phyloP scores from a whole-genome alignment of 164 flowering plant genomes.

The Vitis labrusca region DNA sequence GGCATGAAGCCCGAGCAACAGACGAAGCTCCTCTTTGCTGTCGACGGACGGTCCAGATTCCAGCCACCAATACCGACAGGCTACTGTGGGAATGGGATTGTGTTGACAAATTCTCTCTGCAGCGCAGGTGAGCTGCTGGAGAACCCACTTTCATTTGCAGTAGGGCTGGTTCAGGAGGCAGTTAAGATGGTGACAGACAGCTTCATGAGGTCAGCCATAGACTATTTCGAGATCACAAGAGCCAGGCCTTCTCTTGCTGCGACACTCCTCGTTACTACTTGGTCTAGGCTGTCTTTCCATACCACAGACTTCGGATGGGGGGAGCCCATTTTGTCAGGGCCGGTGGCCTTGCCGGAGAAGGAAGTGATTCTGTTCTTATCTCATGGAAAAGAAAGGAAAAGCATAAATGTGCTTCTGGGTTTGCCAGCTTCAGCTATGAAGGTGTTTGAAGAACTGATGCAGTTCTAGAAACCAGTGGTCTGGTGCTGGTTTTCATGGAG shows the following conservation, averaged over 20 bases:
- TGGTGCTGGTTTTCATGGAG: neutral
- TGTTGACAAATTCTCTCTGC: constrained; percentile 66
- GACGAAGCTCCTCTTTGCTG: constrained; percentile 88
- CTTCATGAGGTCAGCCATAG: constrained; percentile 87
- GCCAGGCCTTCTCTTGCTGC: constrained; percentile 75
- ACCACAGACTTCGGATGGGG: constrained; percentile 93
- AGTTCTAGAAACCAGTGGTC: constrained; percentile 17
- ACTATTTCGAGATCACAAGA: constrained; percentile 75
- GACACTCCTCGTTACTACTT: constrained; percentile 76
- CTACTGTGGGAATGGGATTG: constrained; percentile 84
- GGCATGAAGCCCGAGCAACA: constrained; percentile 67
- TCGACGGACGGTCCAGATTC: constrained; percentile 76
- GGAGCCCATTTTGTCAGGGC: constrained; percentile 72
- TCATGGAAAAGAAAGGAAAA: constrained; percentile 65
- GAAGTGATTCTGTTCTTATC: constrained; percentile 77
- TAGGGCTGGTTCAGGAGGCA: constrained; percentile 59
- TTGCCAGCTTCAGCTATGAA: constrained; percentile 87
- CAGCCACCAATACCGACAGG: constrained; percentile 72
- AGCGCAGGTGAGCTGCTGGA: constrained; percentile 56
- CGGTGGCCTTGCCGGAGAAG: constrained; percentile 83
- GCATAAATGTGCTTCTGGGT: constrained; percentile 80
- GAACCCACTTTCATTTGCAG: constrained; percentile 59
- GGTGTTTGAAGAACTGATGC: constrained; percentile 56
- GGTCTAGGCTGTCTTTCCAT: constrained; percentile 83
- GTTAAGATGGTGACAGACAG: constrained; percentile 58